These are phyloP conservation scores for Penicillium corylophilum DNA, from an alignment of 2,329 filamentous ascomycete genomes.

Conservation along the genomic window DNA sequence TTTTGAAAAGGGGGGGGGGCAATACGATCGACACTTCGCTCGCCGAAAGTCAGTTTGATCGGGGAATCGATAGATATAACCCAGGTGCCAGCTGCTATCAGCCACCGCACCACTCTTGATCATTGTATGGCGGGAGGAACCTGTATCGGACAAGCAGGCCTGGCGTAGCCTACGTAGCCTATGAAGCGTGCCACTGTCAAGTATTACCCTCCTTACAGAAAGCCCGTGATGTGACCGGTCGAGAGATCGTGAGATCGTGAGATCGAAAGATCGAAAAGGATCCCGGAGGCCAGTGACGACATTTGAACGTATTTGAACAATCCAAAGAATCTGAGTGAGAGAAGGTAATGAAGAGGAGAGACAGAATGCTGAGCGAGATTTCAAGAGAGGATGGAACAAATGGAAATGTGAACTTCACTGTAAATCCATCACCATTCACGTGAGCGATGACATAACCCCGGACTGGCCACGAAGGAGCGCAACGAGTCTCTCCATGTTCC, in stretches of 20 bases:
- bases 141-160: neutral
- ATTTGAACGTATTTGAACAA: too few species aligned
- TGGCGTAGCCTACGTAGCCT: neutral
- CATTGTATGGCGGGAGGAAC: neutral
- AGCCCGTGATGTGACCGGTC: neutral
- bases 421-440: neutral
- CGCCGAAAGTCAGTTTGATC: neutral
- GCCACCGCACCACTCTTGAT: neutral
- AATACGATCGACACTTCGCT: neutral
- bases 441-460: slow-evolving; percentile 11
- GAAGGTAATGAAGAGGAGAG: too few species aligned
- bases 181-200: neutral
- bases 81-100: too few species aligned
- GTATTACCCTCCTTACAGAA: neutral
- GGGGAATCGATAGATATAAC: neutral
- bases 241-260: neutral
- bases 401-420: too few species aligned
- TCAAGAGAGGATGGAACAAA: too few species aligned
- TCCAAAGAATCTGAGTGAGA: too few species aligned
- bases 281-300: neutral
- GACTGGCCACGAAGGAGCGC: neutral
- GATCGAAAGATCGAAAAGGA: neutral
- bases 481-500: slow-evolving; percentile 7
- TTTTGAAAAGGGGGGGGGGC: neutral
- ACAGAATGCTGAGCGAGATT: too few species aligned